phyloP scores from a whole-genome alignment of 2,329 filamentous ascomycete species.

The Neodidymelliopsis sp. region DNA sequence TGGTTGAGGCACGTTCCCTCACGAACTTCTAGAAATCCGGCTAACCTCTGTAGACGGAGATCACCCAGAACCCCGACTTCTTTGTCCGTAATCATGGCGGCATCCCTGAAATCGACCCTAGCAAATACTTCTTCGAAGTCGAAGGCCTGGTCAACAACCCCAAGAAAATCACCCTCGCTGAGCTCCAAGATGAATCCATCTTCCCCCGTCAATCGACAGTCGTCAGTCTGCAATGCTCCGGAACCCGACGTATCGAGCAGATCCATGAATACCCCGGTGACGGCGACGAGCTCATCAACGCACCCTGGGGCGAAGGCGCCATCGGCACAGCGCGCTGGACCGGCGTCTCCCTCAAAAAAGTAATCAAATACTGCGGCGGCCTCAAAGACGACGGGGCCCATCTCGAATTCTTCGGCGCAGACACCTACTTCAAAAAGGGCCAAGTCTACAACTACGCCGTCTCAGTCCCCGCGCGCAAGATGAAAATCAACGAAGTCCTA shows the following conservation, averaged over 20 bases:
- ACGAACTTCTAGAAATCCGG: not conserved
- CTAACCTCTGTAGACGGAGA: conserved; percentile 50
- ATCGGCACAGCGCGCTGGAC: conserved; percentile 71
- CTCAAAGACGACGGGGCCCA: conserved; percentile 64
- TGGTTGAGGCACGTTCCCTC: conserved; percentile 54
- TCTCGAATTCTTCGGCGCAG: conserved; percentile 73
- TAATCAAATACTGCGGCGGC: conserved; percentile 75
- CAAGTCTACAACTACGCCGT: conserved; percentile 72
- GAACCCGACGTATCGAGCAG: conserved; percentile 73
- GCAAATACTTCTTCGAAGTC: conserved; percentile 62
- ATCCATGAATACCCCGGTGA: conserved; percentile 71
- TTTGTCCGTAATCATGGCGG: conserved; percentile 78
- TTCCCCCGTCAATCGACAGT: conserved; percentile 68
- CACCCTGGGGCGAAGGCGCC: conserved; percentile 61
- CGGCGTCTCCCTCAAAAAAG: conserved; percentile 71
- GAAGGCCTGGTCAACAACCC: conserved; percentile 69
- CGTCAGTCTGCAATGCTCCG: conserved; percentile 72
- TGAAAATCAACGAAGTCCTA: conserved; percentile 71
- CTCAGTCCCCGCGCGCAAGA: conserved; percentile 71
- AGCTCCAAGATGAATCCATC: conserved; percentile 65
- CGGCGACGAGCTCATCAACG: conserved; percentile 65
- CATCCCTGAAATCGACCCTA: conserved; percentile 69
- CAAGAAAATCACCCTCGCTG: conserved; percentile 63
- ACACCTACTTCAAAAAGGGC: conserved; percentile 76
- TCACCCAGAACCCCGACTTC: conserved; percentile 69